Percentiles rank a stretch among this genome's conserved stretches.
phyloP scores from a whole-genome alignment of 495 filamentous ascomycete genomes.

The Clohesyomyces aquaticus region DNA sequence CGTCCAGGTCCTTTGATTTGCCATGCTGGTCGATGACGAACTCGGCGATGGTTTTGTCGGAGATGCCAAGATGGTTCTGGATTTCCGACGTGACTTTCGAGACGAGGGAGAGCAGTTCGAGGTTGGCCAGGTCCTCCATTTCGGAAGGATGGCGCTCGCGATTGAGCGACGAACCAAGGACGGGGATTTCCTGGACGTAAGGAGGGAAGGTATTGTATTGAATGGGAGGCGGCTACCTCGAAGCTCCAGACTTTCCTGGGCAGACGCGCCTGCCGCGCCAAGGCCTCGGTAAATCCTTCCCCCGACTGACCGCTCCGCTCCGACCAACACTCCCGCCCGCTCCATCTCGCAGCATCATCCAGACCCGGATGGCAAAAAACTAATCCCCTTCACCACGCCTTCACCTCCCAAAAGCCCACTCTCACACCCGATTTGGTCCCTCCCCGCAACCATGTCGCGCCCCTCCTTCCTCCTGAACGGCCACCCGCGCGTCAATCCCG shows the following conservation, averaged over 20 bases:
- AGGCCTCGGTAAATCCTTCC: no score
- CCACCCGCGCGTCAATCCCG: neutral
- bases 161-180: no score
- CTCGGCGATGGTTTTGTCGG: slow-evolving; percentile 92
- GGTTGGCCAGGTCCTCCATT: slow-evolving; percentile 91
- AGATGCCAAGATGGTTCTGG: slow-evolving; percentile 89
- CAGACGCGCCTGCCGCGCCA: no score
- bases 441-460: neutral
- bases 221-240: no score
- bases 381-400: neutral
- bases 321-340: neutral
- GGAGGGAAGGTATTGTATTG: neutral
- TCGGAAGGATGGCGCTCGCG: no score
- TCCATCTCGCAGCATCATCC: neutral
- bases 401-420: no score
- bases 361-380: neutral
- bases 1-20: slow-evolving; percentile 67
- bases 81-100: slow-evolving; percentile 93
- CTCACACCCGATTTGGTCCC: neutral
- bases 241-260: no score
- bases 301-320: neutral
- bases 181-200: no score
- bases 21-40: slow-evolving; percentile 90
- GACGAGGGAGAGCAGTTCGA: slow-evolving; percentile 91
- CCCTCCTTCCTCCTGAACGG: neutral